A percentile compares a stretch with the other conserved stretches of the same genome.
Conservation (phyloP, 2,329 filamentous ascomycete genomes). For the Nemania serpens region DNA sequence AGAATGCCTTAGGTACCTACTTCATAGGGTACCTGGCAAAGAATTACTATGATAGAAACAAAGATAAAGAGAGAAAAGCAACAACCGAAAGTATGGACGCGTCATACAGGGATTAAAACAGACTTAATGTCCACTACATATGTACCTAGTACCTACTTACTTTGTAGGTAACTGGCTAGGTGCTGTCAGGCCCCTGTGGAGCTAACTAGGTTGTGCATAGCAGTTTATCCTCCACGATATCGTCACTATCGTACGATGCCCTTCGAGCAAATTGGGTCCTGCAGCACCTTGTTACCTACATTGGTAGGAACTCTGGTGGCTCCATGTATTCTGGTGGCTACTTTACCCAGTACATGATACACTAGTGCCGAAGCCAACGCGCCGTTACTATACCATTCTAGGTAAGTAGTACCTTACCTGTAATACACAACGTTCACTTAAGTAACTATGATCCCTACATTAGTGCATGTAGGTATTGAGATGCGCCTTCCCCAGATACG, state of each 20-base stretch:
- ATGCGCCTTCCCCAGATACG: conserved; percentile 18
- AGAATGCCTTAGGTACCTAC: background rate
- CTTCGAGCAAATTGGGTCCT: conserved; percentile 3
- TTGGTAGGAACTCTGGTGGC: background rate
- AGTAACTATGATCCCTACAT: background rate
- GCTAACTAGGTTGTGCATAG: background rate
- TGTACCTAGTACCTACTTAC: background rate
- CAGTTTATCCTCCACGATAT: background rate
- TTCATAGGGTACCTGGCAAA: no score
- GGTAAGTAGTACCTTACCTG: no score
- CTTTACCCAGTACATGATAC: background rate
- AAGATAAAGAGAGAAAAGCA: background rate
- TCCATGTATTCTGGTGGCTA: background rate
- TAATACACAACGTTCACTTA: no score
- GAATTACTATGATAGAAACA: background rate
- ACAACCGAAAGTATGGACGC: background rate
- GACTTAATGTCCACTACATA: background rate
- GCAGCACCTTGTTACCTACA: background rate
- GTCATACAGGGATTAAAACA: conserved; percentile 6
- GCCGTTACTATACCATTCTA: no score
- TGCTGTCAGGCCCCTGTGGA: conserved; percentile 20
- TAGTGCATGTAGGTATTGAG: background rate
- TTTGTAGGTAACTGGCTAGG: background rate
- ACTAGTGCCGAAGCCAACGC: no score
- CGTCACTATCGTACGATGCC: conserved; percentile 27